phyloP scores from a whole-genome alignment of 768 basidiomycete species.

The Phylloporus arenicola region DNA sequence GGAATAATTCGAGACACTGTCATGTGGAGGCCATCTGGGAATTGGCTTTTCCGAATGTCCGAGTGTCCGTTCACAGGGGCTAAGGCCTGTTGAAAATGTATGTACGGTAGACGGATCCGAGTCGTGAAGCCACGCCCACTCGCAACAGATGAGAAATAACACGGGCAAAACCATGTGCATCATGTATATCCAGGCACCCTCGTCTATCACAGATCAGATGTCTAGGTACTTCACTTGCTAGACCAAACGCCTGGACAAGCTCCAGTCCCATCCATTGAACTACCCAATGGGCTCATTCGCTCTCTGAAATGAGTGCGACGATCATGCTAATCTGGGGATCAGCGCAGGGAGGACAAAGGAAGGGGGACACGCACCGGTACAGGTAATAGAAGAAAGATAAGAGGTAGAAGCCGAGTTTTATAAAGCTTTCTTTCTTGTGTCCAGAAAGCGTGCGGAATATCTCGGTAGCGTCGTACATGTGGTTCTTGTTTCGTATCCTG shows the following conservation, averaged over 20 bases:
- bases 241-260: slow-evolving; percentile 8
- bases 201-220: slow-evolving; percentile 14
- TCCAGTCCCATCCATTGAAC: background rate
- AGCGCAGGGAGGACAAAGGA: background rate
- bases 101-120: background rate
- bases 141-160: background rate
- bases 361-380: slow-evolving; percentile 58
- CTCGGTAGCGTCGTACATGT: slow-evolving; percentile 99
- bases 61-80: too few relatives aligned
- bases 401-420: slow-evolving; percentile 92
- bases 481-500: slow-evolving; percentile 87
- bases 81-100: too few relatives aligned
- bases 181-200: slow-evolving; percentile 9
- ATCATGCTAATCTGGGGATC: slow-evolving; percentile 61
- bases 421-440: slow-evolving; percentile 95
- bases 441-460: slow-evolving; percentile 91
- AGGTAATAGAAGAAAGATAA: slow-evolving; percentile 91
- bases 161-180: slow-evolving; percentile 13
- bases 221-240: slow-evolving; percentile 3
- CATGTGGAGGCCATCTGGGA: too few relatives aligned
- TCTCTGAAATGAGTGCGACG: slow-evolving; percentile 77
- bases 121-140: background rate
- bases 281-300: slow-evolving; percentile 39
- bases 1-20: too few relatives aligned
- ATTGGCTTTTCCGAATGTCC: too few relatives aligned